phyloP scores from a whole-genome alignment of 2,329 filamentous ascomycete species.

The Colletotrichum paranaense region DNA sequence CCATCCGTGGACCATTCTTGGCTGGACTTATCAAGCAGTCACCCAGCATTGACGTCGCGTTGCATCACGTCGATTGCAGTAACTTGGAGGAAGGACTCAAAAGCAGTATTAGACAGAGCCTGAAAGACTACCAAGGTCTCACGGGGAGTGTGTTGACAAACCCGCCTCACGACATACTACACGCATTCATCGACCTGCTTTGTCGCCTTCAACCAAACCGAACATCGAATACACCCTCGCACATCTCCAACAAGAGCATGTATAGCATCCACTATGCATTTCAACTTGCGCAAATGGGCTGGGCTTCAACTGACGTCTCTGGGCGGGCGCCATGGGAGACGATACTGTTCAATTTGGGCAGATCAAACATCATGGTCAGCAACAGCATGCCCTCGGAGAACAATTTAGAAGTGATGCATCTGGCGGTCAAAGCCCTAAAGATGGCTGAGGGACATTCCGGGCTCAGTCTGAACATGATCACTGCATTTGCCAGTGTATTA shows the following conservation, averaged over 20 bases:
- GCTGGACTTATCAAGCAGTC: conserved; percentile 26
- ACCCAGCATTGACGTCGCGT: conserved; percentile 33
- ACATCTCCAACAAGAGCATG: not conserved
- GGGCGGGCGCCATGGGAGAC: conserved; percentile 26
- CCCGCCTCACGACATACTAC: conserved; percentile 46
- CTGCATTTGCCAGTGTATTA: conserved; percentile 11
- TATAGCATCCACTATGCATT: conserved; percentile 19
- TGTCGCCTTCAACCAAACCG: conserved; percentile 29
- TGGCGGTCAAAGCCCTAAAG: conserved; percentile 19
- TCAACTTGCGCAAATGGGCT: conserved; percentile 5
- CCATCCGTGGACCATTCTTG: conserved; percentile 37
- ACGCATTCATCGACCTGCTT: conserved; percentile 16
- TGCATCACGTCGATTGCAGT: conserved; percentile 44
- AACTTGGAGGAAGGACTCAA: conserved; percentile 5
- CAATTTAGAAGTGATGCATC: not conserved
- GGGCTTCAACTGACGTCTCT: not conserved
- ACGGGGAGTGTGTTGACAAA: not conserved
- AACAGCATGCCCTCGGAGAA: not conserved
- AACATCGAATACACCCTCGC: not conserved
- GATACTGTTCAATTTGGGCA: conserved; percentile 19
- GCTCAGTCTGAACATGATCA: conserved; percentile 37
- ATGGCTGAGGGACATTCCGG: conserved; percentile 13
- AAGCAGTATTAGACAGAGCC: not conserved
- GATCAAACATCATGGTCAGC: conserved; percentile 30
- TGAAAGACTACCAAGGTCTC: not conserved